Evolutionary conservation across 2,329 filamentous ascomycete genomes (phyloP).

Genomic region (Emergomyces orientalis): DNA sequence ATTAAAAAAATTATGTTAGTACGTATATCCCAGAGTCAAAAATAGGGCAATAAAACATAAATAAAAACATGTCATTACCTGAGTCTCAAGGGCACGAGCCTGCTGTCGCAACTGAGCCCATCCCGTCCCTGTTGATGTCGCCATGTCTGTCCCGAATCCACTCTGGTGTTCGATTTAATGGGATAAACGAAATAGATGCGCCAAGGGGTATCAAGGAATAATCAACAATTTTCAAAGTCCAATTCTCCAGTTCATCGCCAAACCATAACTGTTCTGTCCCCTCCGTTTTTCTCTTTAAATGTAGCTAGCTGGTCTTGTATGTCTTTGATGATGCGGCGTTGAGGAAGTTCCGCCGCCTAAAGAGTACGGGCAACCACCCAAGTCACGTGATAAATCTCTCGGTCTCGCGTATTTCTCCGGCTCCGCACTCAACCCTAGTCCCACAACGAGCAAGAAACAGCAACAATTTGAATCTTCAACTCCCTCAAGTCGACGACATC

Average conservation of each 20-base stretch:
- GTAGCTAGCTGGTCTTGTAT: not conserved
- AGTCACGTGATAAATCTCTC: slow-evolving; percentile 16
- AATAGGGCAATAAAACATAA: not conserved
- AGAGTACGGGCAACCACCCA: no score
- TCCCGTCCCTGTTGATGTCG: slow-evolving; percentile 51
- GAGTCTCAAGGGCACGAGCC: slow-evolving; percentile 75
- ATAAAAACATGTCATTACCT: slow-evolving; percentile 48
- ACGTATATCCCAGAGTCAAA: not conserved
- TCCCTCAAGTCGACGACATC: slow-evolving; percentile 34
- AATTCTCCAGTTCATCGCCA: not conserved
- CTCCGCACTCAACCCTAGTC: slow-evolving; percentile 37
- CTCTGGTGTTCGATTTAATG: not conserved
- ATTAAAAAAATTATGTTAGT: slow-evolving; percentile 15
- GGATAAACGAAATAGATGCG: not conserved
- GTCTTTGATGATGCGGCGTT: not conserved
- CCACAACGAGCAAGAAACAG: slow-evolving; percentile 34
- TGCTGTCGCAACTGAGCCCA: slow-evolving; percentile 95
- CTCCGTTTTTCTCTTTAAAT: not conserved
- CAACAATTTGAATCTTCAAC: slow-evolving; percentile 32
- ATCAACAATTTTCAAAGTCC: not conserved
- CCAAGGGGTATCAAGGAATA: not conserved
- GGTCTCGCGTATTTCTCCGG: slow-evolving; percentile 24
- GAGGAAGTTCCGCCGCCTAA: no score
- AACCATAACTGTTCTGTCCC: not conserved
- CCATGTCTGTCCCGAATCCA: slow-evolving; percentile 35